Evolutionary conservation across 495 filamentous ascomycete species (phyloP).

Genomic region (Aspergillus egyptiacus): DNA sequence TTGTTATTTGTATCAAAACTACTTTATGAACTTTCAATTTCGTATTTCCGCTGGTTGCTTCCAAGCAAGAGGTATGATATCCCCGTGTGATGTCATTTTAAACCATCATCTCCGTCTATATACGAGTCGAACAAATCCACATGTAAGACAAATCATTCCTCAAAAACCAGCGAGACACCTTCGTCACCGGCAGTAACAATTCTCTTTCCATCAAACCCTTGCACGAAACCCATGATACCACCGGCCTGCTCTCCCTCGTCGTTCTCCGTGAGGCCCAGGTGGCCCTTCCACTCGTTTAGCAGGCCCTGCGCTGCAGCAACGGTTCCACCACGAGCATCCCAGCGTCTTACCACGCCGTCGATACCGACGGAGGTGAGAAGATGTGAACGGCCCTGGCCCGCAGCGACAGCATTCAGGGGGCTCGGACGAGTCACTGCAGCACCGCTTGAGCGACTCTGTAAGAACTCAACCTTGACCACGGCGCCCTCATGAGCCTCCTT

Average conservation of each 20-base stretch:
- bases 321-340: constrained; percentile 81
- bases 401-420: constrained; percentile 19
- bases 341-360: constrained; percentile 79
- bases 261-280: constrained; percentile 71
- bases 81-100: neutral
- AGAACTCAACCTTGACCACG: constrained; percentile 90
- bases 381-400: constrained; percentile 43
- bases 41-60: neutral
- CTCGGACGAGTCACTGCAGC: constrained; percentile 22
- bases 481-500: constrained; percentile 73
- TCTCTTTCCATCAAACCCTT: constrained; percentile 58
- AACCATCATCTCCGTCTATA: constrained; percentile 9
- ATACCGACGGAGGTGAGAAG: constrained; percentile 75
- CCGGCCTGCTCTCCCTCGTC: constrained; percentile 51
- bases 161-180: constrained; percentile 64
- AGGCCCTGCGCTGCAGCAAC: constrained; percentile 56
- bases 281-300: constrained; percentile 75
- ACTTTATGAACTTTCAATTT: neutral
- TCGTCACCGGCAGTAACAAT: constrained; percentile 90
- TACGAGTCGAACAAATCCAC: neutral
- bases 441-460: constrained; percentile 36
- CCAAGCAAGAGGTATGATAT: neutral
- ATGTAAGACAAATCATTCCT: constrained; percentile 22
- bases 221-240: constrained; percentile 84
- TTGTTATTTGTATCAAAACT: constrained; percentile 30